Evolutionary conservation across 2,329 filamentous ascomycete genomes (phyloP).

Genomic region (Fusarium nodosum): DNA sequence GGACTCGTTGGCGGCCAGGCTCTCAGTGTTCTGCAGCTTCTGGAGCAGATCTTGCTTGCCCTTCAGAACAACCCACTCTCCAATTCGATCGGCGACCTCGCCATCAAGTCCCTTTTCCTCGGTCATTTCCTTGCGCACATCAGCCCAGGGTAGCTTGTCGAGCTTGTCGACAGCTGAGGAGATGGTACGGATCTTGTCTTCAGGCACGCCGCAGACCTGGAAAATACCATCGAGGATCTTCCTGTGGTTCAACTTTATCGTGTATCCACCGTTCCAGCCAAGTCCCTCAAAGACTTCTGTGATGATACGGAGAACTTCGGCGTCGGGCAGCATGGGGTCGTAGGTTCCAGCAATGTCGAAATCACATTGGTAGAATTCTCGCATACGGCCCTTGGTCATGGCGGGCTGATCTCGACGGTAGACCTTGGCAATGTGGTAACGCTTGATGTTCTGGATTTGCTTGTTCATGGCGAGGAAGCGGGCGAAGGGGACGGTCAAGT

Average conservation of each 20-base stretch:
- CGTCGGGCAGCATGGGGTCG: conserved; percentile 92
- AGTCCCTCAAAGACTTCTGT: conserved; percentile 87
- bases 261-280: conserved; percentile 79
- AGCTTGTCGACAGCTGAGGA: conserved; percentile 96
- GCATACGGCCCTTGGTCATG: conserved; percentile 91
- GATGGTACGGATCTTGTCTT: conserved; percentile 88
- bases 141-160: conserved; percentile 91
- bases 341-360: conserved; percentile 93
- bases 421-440: conserved; percentile 96
- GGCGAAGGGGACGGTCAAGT: conserved; percentile 90
- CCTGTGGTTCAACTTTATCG: conserved; percentile 94
- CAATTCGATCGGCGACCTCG: conserved; percentile 87
- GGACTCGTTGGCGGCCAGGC: conserved; percentile 76
- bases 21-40: conserved; percentile 75
- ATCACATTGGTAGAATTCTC: conserved; percentile 98
- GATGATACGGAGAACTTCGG: conserved; percentile 87
- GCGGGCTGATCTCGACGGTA: conserved; percentile 64
- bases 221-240: conserved; percentile 95
- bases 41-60: conserved; percentile 81
- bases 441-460: conserved; percentile 84
- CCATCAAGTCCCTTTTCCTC: conserved; percentile 86
- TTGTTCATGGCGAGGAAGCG: conserved; percentile 94
- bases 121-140: conserved; percentile 93
- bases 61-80: conserved; percentile 83
- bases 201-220: conserved; percentile 88